Evolutionary conservation across 1,284 basidiomycete species (phyloP), one percentile per base, ranked within the genome.

Genomic region (Trametes hirsuta): DNA sequence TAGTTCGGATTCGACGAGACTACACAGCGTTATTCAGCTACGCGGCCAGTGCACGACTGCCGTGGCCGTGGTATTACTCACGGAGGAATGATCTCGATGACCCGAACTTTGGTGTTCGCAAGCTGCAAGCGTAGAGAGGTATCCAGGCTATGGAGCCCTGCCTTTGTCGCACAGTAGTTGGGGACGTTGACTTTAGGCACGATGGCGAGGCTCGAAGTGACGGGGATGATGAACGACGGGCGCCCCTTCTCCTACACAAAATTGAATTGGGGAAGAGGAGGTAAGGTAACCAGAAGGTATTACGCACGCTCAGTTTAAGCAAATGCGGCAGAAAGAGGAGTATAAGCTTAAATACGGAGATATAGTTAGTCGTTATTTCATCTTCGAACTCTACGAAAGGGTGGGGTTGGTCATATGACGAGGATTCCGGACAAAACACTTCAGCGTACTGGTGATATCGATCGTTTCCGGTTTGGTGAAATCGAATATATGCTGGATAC

Each of bases 31-130:
- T 35, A 41, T 36, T 47, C 11, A 42, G 14, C 50, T 9, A 25
- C 44, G 14, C 30, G 11, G 3, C 5, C 11, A 1, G 22, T 18
- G 44, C 25, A 49, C 35, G n/a, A 34, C 14, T 14, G 6, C 50
- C 21, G 21, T 3, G 12, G 4, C 18, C 6, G 21, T 14, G 30
- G 30, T 42, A 15, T 14, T 15, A 77, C 84, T 69, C 64, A 86
- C 80, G 86, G 86, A 21, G 86, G 86, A 6, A 85, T 72, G 21
- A 88, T 80, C 67, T 88, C 87, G 44, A 84, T 74, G 4, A 88
- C 79, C 55, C 81, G 75, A 22, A 88, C 76, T 25, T 83, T 81
- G 8, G 81, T 84, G 14, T 75, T 76, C 49, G 76, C 68, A 12
- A 87, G 74, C 65, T 85, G 82, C 2, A 70, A 69, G 51, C 80